Base-by-base conservation (phyloP, 169 alveolate genomes). In the Cryptosporidium sp. region DNA sequence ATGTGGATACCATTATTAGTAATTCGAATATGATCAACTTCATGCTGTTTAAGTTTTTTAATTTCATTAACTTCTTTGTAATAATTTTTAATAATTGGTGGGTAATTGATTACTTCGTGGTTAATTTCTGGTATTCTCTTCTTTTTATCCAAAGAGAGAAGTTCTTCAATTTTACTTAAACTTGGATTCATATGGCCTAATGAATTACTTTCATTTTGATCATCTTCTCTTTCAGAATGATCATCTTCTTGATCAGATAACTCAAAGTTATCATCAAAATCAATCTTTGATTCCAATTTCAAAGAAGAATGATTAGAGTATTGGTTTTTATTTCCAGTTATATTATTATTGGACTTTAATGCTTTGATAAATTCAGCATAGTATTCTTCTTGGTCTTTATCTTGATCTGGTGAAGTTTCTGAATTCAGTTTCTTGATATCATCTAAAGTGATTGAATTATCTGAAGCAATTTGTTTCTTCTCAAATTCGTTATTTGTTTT, bases 31-130 rank as follows among this genome's bases (percentile, higher is more conserved):
- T 96, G 95, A 35, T 95, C 97, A 21, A 96, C 97, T 80, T 96
- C 98, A 85, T 94, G 97, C 21, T 94, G 97, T 85, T 94, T 94
- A 96, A 96, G 91, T 35, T 92, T 92, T 23, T 96, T 93, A 52
- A 96, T 93, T 70, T 95, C 97, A 72, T 93, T 92, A 3, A 92
- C 97, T 86, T 96, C 97, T 69, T 93, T 96, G 85, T 96, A 96
- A 62, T 95, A 93, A 70, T 95, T 94, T 94, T 96, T 96, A 84
- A 93, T 93, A 44, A 96, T 94, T 7, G 97, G 97, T 16, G 93
- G 92, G 85, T 95, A 96, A 67, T 94, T 94, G 35, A 94, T 92
- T 42, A 93, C 91, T 1, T 94, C 93, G 71, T 95, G 98, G 85
- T 96, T 95, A 29, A 96, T 97, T 48, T 94, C 89, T 12, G 89